A percentile compares a stretch with the other conserved stretches of the same genome.
Evolutionary conservation across 352 stramenopile species (phyloP).

Genomic region (Phytopythium delawarense): DNA sequence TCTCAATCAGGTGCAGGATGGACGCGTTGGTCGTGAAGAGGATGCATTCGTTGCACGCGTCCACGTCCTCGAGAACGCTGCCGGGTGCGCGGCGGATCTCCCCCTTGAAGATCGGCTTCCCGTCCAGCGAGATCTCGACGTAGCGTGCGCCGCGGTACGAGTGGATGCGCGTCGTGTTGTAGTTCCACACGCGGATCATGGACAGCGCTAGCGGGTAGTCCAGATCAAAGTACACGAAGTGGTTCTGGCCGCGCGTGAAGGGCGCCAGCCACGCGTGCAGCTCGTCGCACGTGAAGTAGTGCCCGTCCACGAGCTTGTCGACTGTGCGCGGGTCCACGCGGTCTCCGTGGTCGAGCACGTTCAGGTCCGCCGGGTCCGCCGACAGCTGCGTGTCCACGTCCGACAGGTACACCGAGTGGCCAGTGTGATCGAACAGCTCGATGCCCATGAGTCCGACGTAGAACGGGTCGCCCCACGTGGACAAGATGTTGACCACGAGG

Average conservation of each 20-base stretch:
- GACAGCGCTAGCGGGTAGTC: conserved; percentile 72
- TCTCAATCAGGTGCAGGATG: conserved; percentile 78
- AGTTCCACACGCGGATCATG: conserved; percentile 88
- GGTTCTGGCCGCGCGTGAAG: conserved; percentile 68
- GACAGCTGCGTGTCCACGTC: conserved; percentile 68
- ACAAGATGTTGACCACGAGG: conserved; percentile 82
- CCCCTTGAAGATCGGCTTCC: conserved; percentile 71
- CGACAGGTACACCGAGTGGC: conserved; percentile 53
- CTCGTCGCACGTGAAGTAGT: conserved; percentile 86
- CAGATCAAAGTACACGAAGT: conserved; percentile 77
- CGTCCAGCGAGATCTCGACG: conserved; percentile 59
- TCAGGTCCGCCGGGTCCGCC: conserved; percentile 79
- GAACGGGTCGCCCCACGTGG: conserved; percentile 88
- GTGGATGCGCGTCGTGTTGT: conserved; percentile 81
- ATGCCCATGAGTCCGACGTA: conserved; percentile 90
- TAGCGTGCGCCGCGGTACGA: conserved; percentile 65
- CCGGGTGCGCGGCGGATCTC: conserved; percentile 68
- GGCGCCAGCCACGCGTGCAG: conserved; percentile 87
- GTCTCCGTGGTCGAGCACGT: conserved; percentile 73
- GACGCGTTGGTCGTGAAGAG: conserved; percentile 76
- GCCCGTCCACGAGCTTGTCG: conserved; percentile 88
- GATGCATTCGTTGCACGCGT: conserved; percentile 78
- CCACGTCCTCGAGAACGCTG: conserved; percentile 49
- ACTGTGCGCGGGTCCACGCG: conserved; percentile 72
- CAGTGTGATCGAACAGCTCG: conserved; percentile 85